Evolutionary conservation across 768 basidiomycete species (phyloP).

Genomic region (Pleurotus sapidus): DNA sequence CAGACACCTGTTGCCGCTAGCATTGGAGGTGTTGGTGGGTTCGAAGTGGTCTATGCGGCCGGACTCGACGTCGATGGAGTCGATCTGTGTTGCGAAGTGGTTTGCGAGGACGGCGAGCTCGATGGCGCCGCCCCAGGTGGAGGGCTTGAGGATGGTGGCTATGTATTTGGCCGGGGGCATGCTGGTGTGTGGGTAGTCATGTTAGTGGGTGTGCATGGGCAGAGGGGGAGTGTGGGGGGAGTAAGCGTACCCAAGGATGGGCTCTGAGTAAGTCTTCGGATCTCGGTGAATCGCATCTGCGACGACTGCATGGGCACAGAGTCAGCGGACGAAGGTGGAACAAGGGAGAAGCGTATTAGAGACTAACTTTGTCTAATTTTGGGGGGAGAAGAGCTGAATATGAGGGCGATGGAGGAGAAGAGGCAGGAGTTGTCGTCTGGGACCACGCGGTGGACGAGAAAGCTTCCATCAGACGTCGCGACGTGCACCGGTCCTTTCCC

Average conservation of each 20-base stretch:
- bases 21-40: neutral
- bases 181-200: conserved; percentile 17
- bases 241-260: conserved; percentile 71
- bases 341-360: neutral
- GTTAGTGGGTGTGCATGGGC: neutral
- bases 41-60: conserved; percentile 66
- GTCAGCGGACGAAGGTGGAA: neutral
- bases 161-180: conserved; percentile 71
- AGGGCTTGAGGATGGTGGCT: conserved; percentile 71
- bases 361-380: conserved; percentile 71
- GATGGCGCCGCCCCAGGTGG: conserved; percentile 95
- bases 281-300: conserved; percentile 77
- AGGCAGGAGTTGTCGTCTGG: conserved; percentile 98
- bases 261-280: conserved; percentile 74
- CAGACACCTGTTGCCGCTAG: conserved; percentile 49
- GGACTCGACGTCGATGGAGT: conserved; percentile 88
- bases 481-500: conserved; percentile 50
- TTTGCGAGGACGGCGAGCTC: conserved; percentile 83
- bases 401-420: conserved; percentile 81
- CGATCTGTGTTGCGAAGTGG: conserved; percentile 83
- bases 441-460: conserved; percentile 79
- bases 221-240: neutral
- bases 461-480: conserved; percentile 51
- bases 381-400: conserved; percentile 82
- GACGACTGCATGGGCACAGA: conserved; percentile 51